Conservation (phyloP, 1,284 basidiomycete genomes). For the Waitea zeae region DNA sequence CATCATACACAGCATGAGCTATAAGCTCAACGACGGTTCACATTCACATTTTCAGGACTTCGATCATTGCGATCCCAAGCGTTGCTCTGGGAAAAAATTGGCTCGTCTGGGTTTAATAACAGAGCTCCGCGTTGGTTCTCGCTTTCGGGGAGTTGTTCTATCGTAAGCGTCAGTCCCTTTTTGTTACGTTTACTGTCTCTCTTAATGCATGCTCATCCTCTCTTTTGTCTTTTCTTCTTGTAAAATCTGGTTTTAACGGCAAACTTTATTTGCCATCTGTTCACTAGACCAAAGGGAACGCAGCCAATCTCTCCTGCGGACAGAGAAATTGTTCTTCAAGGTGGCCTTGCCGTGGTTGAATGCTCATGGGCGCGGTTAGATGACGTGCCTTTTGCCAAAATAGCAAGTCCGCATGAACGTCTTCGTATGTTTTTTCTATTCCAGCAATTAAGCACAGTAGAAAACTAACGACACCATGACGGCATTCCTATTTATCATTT, state of each 20-base stretch:
- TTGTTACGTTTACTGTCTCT: too few species aligned
- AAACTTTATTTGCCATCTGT: not conserved
- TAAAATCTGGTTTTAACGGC: not conserved
- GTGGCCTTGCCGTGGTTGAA: conserved; percentile 89
- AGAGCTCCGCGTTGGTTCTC: conserved; percentile 69
- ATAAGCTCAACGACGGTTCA: not conserved
- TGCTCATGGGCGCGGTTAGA: conserved; percentile 94
- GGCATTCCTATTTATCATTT: not conserved
- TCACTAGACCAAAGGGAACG: conserved; percentile 67
- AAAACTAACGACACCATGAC: too few species aligned
- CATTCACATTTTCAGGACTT: conserved; percentile 85
- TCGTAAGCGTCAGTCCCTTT: conserved; percentile 50
- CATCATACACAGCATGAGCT: not conserved
- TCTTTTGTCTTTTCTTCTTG: not conserved
- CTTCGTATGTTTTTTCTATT: conserved; percentile 40
- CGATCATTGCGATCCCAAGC: conserved; percentile 88
- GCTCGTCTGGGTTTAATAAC: conserved; percentile 74
- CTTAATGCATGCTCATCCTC: not conserved
- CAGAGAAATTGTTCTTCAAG: conserved; percentile 56
- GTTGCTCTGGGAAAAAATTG: conserved; percentile 92
- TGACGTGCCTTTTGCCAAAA: conserved; percentile 89
- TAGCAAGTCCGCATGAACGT: conserved; percentile 84
- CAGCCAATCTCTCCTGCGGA: conserved; percentile 75
- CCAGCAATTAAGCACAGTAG: too few species aligned
- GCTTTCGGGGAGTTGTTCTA: conserved; percentile 85